Evolutionary conservation across 2,329 filamentous ascomycete species (phyloP).

Genomic region (Trichoderma semiorbis): DNA sequence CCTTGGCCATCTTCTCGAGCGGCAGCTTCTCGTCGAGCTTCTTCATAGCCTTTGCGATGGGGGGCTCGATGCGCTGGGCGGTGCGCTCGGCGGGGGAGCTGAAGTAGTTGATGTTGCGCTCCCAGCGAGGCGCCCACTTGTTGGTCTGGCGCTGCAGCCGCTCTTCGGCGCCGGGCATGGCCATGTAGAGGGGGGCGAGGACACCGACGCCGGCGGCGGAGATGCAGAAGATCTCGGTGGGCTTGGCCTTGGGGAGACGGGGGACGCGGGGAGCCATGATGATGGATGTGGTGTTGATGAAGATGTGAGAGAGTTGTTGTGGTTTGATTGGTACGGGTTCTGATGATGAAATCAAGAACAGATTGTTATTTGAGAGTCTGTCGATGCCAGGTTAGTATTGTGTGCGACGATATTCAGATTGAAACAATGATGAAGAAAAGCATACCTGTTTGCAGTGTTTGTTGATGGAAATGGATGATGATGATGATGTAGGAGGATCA

Average conservation of each 20-base stretch:
- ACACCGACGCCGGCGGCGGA: slow-evolving; percentile 51
- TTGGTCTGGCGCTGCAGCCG: slow-evolving; percentile 51
- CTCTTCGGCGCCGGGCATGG: slow-evolving; percentile 55
- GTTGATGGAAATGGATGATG: neutral
- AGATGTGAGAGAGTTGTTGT: neutral
- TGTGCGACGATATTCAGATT: neutral
- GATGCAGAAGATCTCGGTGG: slow-evolving; percentile 51
- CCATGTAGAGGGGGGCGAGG: slow-evolving; percentile 55
- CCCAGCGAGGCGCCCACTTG: slow-evolving; percentile 59
- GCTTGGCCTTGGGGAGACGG: slow-evolving; percentile 48
- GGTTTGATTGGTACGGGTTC: neutral
- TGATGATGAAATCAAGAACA: slow-evolving; percentile 9
- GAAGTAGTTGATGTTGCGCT: slow-evolving; percentile 55
- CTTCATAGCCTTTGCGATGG: slow-evolving; percentile 43
- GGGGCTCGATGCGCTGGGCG: slow-evolving; percentile 49
- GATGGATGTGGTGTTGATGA: slow-evolving; percentile 22
- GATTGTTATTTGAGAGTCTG: neutral
- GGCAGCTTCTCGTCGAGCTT: slow-evolving; percentile 46
- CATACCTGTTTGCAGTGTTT: neutral
- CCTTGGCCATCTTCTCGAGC: slow-evolving; percentile 49
- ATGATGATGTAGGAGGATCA: neutral
- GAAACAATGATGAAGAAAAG: neutral
- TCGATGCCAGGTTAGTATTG: neutral
- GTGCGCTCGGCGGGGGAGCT: slow-evolving; percentile 44
- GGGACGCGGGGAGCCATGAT: slow-evolving; percentile 46